These are phyloP conservation scores for Aspergillus nidulans DNA, from an alignment of 495 filamentous ascomycete genomes.

Conservation along the genomic window DNA sequence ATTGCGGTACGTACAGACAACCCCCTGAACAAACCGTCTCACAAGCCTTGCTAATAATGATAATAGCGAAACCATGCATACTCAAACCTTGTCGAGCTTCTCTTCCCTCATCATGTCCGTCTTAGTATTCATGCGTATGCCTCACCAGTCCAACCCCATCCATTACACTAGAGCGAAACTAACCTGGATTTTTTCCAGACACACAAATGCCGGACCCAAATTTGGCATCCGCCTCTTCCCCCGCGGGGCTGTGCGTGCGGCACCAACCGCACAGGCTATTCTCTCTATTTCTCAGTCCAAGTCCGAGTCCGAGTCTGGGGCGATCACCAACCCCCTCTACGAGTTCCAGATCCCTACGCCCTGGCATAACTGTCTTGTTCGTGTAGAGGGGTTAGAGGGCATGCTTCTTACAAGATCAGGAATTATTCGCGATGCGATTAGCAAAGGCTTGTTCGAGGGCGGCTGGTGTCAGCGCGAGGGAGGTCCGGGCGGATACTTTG, in stretches of 20 bases:
- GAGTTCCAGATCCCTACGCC: slow-evolving; percentile 38
- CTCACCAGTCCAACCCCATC: background rate
- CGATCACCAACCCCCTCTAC: background rate
- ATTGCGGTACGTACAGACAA: background rate
- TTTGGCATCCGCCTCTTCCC: slow-evolving; percentile 38
- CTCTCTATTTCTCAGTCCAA: background rate
- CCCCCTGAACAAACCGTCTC: background rate
- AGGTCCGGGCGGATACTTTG: background rate
- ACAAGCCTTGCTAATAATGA: too few species aligned
- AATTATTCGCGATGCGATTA: background rate
- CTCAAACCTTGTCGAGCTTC: slow-evolving; percentile 35
- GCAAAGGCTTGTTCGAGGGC: background rate
- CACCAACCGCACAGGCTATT: background rate
- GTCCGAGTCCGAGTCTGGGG: slow-evolving; percentile 9
- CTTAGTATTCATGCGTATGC: slow-evolving; percentile 34
- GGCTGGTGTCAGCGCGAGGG: background rate
- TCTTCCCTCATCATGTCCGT: slow-evolving; percentile 33
- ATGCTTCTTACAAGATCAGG: background rate
- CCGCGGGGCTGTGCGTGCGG: slow-evolving; percentile 11
- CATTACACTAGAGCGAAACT: background rate
- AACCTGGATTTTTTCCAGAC: slow-evolving; percentile 8
- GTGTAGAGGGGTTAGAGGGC: slow-evolving; percentile 8
- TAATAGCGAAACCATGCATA: slow-evolving; percentile 36
- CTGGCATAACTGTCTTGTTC: slow-evolving; percentile 39
- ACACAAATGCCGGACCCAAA: slow-evolving; percentile 38